These are phyloP conservation scores for Brassica cretica DNA, from an alignment of 345 rosid genomes.

Conservation along the genomic window DNA sequence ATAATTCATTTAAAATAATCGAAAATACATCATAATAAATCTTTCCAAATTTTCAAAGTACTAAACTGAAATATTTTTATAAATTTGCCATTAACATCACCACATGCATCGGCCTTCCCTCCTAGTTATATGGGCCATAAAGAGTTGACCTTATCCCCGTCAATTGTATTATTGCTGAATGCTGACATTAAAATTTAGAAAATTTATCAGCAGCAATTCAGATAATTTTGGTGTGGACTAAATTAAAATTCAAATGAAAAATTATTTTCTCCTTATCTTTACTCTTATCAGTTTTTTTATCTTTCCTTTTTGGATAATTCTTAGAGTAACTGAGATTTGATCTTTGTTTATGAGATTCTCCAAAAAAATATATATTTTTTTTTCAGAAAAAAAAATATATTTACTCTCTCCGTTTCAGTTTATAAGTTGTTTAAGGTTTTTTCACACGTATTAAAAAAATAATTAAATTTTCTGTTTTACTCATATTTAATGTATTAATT, in stretches of 20 bases:
- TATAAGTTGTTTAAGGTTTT: no score
- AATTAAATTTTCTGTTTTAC: no score
- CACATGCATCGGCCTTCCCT: constrained; percentile 23
- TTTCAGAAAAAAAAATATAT: no score
- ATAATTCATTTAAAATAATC: not conserved
- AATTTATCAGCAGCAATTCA: not conserved
- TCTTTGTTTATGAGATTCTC: no score
- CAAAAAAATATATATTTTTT: no score
- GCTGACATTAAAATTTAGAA: not conserved
- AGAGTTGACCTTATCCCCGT: constrained; percentile 24
- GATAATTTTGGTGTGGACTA: not conserved
- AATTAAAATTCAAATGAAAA: not conserved
- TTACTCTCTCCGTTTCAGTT: no score
- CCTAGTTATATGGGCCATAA: constrained; percentile 14
- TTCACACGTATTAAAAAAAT: no score
- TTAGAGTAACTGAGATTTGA: not conserved
- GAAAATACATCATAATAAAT: not conserved
- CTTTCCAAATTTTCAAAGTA: not conserved
- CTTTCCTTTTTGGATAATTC: not conserved
- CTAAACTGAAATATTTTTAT: not conserved
- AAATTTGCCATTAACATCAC: constrained; percentile 5
- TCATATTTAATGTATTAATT: no score
- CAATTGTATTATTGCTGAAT: constrained; percentile 13
- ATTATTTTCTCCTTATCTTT: not conserved
- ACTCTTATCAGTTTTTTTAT: not conserved